These are phyloP conservation scores for Parietaria judaica DNA, from an alignment of 306 rosid species.

Conservation along the genomic window DNA sequence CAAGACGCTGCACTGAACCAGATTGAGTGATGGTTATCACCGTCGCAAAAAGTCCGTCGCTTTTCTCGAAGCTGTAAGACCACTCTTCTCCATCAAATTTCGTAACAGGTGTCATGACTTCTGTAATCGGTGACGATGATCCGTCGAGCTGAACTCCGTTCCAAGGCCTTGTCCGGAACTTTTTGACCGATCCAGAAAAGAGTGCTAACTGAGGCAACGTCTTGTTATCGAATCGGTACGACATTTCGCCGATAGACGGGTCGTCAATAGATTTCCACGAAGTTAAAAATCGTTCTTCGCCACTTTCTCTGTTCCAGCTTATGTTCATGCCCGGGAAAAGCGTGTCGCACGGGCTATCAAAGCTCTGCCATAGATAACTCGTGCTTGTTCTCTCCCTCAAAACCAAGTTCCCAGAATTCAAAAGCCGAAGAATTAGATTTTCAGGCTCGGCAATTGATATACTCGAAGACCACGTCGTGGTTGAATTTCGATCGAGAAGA, in stretches of 20 bases:
- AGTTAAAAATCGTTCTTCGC: not conserved
- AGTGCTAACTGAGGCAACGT: too few relatives aligned
- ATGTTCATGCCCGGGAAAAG: conserved; percentile 24
- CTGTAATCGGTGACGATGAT: too few relatives aligned
- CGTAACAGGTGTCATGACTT: too few relatives aligned
- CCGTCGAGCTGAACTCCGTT: not conserved
- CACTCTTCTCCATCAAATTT: too few relatives aligned
- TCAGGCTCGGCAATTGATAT: not conserved
- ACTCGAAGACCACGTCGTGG: not conserved
- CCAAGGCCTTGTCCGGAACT: conserved; percentile 5
- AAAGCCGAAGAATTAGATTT: conserved; percentile 18
- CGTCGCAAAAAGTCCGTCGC: too few relatives aligned
- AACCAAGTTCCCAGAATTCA: conserved; percentile 32
- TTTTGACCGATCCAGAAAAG: not conserved
- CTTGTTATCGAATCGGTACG: not conserved
- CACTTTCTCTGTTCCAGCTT: not conserved
- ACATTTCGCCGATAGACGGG: not conserved
- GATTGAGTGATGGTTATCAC: too few relatives aligned
- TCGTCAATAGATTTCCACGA: not conserved
- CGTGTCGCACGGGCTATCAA: conserved; percentile 27
- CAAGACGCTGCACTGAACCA: not conserved
- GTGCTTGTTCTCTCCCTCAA: conserved; percentile 6
- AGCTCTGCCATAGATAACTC: conserved; percentile 27
- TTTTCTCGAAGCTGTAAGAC: too few relatives aligned
- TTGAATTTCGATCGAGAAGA: not conserved